phyloP scores from a whole-genome alignment of 495 filamentous ascomycete species.

The Coniosporium apollinis region DNA sequence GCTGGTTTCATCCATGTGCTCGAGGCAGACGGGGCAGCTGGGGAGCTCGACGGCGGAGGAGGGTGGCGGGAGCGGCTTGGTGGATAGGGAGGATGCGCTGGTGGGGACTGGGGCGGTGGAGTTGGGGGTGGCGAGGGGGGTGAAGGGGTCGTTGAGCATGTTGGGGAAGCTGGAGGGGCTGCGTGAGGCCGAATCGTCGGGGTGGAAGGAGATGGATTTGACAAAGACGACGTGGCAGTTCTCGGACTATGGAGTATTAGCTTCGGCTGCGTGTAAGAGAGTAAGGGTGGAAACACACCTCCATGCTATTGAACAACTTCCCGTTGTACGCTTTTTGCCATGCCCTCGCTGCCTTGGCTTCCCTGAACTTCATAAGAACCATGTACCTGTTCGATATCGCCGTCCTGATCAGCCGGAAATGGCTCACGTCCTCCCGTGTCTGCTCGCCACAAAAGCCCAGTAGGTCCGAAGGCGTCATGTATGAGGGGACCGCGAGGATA shows the following conservation, averaged over 20 bases:
- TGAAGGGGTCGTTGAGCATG: constrained; percentile 49
- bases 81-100: constrained; percentile 16
- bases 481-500: constrained; percentile 85
- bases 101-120: constrained; percentile 16
- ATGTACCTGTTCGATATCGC: constrained; percentile 80
- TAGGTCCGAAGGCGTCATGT: constrained; percentile 81
- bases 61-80: constrained; percentile 81
- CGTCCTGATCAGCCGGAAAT: constrained; percentile 91
- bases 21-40: constrained; percentile 90
- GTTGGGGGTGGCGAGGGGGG: constrained; percentile 21
- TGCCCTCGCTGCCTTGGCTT: constrained; percentile 48
- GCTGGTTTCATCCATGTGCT: constrained; percentile 95
- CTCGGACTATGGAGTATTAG: constrained; percentile 50
- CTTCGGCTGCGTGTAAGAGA: constrained; percentile 1
- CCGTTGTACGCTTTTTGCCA: constrained; percentile 89
- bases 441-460: constrained; percentile 83
- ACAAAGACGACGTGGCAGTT: constrained; percentile 93
- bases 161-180: constrained; percentile 35
- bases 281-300: constrained; percentile 49
- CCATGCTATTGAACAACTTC: constrained; percentile 84
- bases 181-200: constrained; percentile 16
- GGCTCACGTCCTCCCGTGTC: constrained; percentile 74
- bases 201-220: constrained; percentile 66
- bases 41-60: constrained; percentile 80
- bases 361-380: constrained; percentile 91